phyloP scores from a whole-genome alignment of 768 basidiomycete species.

The Collybiopsis confluens region DNA sequence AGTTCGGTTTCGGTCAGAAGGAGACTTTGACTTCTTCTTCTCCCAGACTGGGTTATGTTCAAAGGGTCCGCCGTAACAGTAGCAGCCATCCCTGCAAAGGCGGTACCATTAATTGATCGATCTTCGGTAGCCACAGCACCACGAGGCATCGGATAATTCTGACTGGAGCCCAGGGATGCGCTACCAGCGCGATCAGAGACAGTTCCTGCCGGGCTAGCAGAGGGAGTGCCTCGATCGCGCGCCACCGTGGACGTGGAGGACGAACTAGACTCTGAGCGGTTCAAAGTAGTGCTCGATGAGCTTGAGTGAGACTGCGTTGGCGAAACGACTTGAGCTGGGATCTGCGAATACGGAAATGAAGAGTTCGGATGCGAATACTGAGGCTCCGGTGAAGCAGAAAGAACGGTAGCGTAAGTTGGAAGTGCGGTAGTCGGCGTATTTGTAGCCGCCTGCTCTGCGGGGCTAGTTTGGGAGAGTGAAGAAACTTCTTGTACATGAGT shows the following conservation, averaged over 20 bases:
- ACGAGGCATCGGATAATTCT: constrained; percentile 7
- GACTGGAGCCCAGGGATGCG: background rate
- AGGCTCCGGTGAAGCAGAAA: constrained; percentile 2
- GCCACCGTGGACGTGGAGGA: too few relatives aligned
- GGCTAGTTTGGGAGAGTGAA: background rate
- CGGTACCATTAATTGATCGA: constrained; percentile 1
- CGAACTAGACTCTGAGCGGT: too few relatives aligned
- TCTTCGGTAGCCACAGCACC: background rate
- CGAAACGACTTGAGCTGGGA: background rate
- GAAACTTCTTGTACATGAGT: background rate
- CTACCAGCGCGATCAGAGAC: too few relatives aligned
- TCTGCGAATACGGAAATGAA: background rate
- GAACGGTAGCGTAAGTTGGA: background rate
- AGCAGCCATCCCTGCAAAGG: background rate
- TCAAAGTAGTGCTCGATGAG: too few relatives aligned
- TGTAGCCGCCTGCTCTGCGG: background rate
- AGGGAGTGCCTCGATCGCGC: too few relatives aligned
- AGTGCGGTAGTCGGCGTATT: background rate
- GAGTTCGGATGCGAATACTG: background rate
- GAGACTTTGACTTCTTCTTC: background rate
- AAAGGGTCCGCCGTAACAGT: background rate
- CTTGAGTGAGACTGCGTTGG: too few relatives aligned
- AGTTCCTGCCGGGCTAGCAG: too few relatives aligned
- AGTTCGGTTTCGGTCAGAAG: background rate
- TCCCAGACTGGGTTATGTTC: constrained; percentile 1